Evolutionary conservation across 768 basidiomycete species (phyloP), one percentile per base, ranked within the genome.

Genomic region (Hemileccinum impolitum): DNA sequence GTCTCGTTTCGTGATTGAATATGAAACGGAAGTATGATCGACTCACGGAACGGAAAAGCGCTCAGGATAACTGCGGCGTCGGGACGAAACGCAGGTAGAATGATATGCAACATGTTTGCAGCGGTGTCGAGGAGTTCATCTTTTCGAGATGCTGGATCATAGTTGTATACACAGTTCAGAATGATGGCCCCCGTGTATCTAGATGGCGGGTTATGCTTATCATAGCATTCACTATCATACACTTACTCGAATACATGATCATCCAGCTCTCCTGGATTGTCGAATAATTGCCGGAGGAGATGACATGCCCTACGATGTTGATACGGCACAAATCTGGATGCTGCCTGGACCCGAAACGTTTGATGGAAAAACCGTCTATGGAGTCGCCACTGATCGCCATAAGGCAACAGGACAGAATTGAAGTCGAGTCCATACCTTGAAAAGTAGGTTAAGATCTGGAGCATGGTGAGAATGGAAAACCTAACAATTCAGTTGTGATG

Each of bases 161-260:
- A 37, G 19, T 46, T 25, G 30, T 51, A 47, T 12, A 32, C 14
- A 4, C 46, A 38, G 18, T 52, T 52, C 35, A 51, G 14, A 3
- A 51, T 47, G 21, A 47, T 8, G 0, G 45, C 32, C 1, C 30
- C 26, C 2, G 41, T 35, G 13, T 43, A 47, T 17, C 50, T 51
- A 4, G 17, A 45, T 19, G 12, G 35, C 12, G 1, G 21, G 11
- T n/a, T 9, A 2, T 8, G 28, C 18, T 6, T 11, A 25, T 28
- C 23, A 31, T 11, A 7, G 15, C 15, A 34, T 40, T 35, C 23
- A 39, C 3, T 1, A 23, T 46, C 13, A 23, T 23, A 23, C 31
- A 46, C 45, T 28, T 25, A 46, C 45, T 46, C 36, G 10, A 30
- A 30, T 12, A 30, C 28, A 30, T 30, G 28, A 30, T 30, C 28